Conservation (phyloP, 1,284 basidiomycete species). For the Coniferiporia sulphurascens region DNA sequence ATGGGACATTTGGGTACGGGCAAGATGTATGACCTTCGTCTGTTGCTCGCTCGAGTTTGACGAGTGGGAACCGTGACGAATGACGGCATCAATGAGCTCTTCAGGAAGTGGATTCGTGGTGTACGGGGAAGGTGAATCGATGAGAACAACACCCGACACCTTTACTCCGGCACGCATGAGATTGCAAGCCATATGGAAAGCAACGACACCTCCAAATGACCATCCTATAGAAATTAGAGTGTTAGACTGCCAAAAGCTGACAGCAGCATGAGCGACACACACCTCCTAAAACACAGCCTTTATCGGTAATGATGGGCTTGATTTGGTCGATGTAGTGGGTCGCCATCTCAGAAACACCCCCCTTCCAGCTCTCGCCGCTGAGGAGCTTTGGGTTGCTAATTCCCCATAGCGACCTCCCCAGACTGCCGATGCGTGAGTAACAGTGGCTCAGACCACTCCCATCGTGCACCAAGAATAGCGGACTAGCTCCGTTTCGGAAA, state of each 20-base stretch:
- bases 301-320: slow-evolving; percentile 28
- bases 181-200: slow-evolving; percentile 57
- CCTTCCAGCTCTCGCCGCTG: slow-evolving; percentile 39
- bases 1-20: slow-evolving; percentile 38
- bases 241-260: background rate
- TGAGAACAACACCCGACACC: slow-evolving; percentile 55
- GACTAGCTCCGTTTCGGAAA: slow-evolving; percentile 25
- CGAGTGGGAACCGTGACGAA: slow-evolving; percentile 24
- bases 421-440: slow-evolving; percentile 42
- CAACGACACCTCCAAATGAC: slow-evolving; percentile 72
- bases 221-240: slow-evolving; percentile 42
- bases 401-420: slow-evolving; percentile 53
- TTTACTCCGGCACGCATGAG: slow-evolving; percentile 38
- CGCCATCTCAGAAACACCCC: slow-evolving; percentile 48
- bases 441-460: slow-evolving; percentile 57
- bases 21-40: slow-evolving; percentile 18
- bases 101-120: slow-evolving; percentile 45
- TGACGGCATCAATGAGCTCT: slow-evolving; percentile 37
- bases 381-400: slow-evolving; percentile 53
- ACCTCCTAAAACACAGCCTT: slow-evolving; percentile 55
- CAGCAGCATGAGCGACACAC: slow-evolving; percentile 19
- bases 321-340: slow-evolving; percentile 42
- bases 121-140: slow-evolving; percentile 59
- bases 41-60: slow-evolving; percentile 19
- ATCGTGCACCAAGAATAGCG: slow-evolving; percentile 66